Base-by-base conservation (phyloP, 345 rosid species). In the Arabidopsis arenosa region DNA sequence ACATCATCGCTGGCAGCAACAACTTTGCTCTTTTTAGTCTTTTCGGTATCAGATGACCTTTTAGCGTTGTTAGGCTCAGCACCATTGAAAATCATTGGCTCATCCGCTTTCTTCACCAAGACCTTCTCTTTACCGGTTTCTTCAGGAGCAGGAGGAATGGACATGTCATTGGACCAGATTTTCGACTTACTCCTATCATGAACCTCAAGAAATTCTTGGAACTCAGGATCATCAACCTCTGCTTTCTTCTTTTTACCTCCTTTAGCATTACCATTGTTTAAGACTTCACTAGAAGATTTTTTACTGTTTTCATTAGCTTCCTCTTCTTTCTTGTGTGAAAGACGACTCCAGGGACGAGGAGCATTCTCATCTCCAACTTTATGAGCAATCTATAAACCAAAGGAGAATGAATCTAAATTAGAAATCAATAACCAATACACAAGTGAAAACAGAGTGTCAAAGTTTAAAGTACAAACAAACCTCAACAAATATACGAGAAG, bases 301-400 rank as follows among this genome's bases (percentile, higher is more conserved):
- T 61, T 70, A 49, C 35, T 64, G 44, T 62, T 72, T 60, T 82
- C 82, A 17, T 70, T 66, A 44, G 5, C 64, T 56, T 77, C 74
- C 48, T 67, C 83, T 63, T 68, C 77, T 74, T 89, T 90, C 77
- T 86, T 84, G 54, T 60, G 49, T 8, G 96, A 84, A 80, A 88
- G 75, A 28, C 86, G 84, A 90, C 97, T 92, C 97, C 99, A 92
- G 0, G 99, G 96, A 56, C 86, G 86, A 72, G 97, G 97, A 53
- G 79, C 76, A 66, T 79, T 75, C 3, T 80, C 90, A 74, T 90
- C 96, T 73, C 93, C 96, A 49, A 86, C 86, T 80, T 79, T 81
- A 41, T 62, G 83, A 55, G 99, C 99, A 84, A 86, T 63, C 99
- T 92, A 69, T n/a, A 71, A 51, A 32, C 57, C 21, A 49, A 48